phyloP scores from a whole-genome alignment of 2,329 filamentous ascomycete species.

The Pseudocercospora macadamiae region DNA sequence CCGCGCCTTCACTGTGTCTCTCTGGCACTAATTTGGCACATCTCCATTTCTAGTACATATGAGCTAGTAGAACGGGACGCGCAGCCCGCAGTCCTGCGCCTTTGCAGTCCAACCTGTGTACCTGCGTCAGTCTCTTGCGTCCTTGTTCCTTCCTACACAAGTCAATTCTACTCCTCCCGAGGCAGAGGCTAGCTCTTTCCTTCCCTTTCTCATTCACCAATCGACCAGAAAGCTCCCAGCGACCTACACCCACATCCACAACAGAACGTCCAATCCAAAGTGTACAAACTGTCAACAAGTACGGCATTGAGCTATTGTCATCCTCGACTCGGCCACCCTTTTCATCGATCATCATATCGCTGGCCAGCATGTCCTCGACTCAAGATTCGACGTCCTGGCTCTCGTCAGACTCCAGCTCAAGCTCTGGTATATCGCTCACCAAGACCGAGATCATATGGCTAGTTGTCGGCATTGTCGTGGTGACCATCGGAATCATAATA shows the following conservation, averaged over 20 bases:
- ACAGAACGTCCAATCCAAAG: too few relatives aligned
- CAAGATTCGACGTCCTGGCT: not conserved
- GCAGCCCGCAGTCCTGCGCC: not conserved
- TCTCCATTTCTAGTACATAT: not conserved
- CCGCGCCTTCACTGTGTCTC: not conserved
- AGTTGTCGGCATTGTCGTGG: not conserved
- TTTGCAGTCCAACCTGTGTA: slow-evolving; percentile 3
- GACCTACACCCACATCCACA: too few relatives aligned
- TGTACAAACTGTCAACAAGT: too few relatives aligned
- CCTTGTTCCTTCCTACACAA: not conserved
- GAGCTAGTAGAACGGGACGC: not conserved
- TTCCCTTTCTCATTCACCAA: not conserved
- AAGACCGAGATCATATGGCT: slow-evolving; percentile 3
- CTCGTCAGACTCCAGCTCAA: not conserved
- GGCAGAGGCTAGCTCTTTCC: not conserved
- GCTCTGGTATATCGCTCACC: slow-evolving; percentile 1
- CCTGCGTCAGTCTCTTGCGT: slow-evolving; percentile 4
- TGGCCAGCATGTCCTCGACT: not conserved
- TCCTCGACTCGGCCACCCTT: too few relatives aligned
- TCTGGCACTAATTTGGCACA: not conserved
- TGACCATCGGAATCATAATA: slow-evolving; percentile 2
- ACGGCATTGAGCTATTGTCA: too few relatives aligned
- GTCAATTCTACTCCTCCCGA: not conserved
- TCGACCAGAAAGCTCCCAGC: too few relatives aligned
- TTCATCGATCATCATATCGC: too few relatives aligned